Conservation (phyloP, 805 yeast genomes). For the Maudiozyma turicensis region DNA sequence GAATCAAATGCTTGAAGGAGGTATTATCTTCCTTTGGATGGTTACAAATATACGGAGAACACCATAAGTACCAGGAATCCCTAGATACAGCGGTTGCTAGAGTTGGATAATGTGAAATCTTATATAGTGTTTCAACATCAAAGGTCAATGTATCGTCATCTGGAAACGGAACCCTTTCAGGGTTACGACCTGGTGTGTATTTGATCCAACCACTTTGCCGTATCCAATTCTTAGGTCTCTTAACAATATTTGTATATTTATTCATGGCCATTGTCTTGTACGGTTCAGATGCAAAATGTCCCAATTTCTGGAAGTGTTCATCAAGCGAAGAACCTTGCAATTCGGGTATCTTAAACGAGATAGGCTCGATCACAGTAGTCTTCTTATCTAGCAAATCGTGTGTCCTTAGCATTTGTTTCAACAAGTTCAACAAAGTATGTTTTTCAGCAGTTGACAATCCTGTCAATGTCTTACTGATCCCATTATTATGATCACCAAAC, state of each 20-base stretch:
- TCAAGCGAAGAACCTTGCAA: constrained; percentile 67
- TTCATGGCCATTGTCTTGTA: constrained; percentile 44
- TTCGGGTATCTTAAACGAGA: constrained; percentile 52
- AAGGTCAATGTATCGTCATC: constrained; percentile 64
- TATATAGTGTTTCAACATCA: constrained; percentile 83
- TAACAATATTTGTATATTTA: constrained; percentile 33
- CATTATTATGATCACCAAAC: constrained; percentile 31
- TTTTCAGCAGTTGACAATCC: constrained; percentile 16
- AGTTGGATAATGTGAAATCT: constrained; percentile 61
- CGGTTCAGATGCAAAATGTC: constrained; percentile 47
- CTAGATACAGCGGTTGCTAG: constrained; percentile 72
- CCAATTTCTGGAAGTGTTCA: constrained; percentile 77
- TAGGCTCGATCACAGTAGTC: constrained; percentile 53
- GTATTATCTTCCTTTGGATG: constrained; percentile 11
- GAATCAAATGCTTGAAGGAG: constrained; percentile 55
- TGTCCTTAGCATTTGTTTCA: constrained; percentile 47
- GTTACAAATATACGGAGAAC: constrained; percentile 65
- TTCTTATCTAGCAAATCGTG: constrained; percentile 70
- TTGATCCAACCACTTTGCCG: constrained; percentile 71
- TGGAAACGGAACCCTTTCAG: constrained; percentile 58
- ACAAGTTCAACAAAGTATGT: constrained; percentile 36
- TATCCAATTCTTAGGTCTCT: constrained; percentile 44
- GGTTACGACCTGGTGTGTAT: constrained; percentile 46
- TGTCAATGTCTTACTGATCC: constrained; percentile 7
- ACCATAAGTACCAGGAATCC: constrained; percentile 90